Conservation (phyloP, 2,329 filamentous ascomycete species). For the Trichoderma simmonsii region DNA sequence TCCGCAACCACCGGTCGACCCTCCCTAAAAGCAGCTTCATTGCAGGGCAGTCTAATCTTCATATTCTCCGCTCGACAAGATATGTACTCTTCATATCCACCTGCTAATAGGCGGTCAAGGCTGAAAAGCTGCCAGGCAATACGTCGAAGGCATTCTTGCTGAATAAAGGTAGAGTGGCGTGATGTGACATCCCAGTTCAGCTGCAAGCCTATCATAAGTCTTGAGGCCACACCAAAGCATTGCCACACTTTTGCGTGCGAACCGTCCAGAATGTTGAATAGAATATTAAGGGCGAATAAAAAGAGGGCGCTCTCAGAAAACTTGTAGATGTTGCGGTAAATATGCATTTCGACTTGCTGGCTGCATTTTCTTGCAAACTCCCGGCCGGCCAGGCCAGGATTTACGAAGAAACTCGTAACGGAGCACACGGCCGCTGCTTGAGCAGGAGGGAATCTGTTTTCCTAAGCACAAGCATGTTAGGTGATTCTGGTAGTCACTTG, state of each 20-base stretch:
- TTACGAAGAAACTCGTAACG: conserved; percentile 36
- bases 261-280: conserved; percentile 37
- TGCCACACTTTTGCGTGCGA: conserved; percentile 41
- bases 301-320: conserved; percentile 35
- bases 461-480: conserved; percentile 20
- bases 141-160: conserved; percentile 37
- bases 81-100: conserved; percentile 41
- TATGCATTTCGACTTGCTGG: conserved; percentile 38
- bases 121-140: conserved; percentile 40
- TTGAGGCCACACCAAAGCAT: conserved; percentile 36
- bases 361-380: conserved; percentile 39
- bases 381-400: conserved; percentile 31
- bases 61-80: conserved; percentile 37
- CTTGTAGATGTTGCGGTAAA: conserved; percentile 40
- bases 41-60: conserved; percentile 38
- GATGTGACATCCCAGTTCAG: conserved; percentile 38
- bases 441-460: conserved; percentile 35
- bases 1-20: conserved; percentile 32
- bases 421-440: conserved; percentile 40
- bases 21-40: conserved; percentile 33
- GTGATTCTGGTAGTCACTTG: not conserved
- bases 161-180: conserved; percentile 30
- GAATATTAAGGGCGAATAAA: conserved; percentile 35
- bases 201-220: conserved; percentile 39
- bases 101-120: conserved; percentile 38